Base-by-base conservation (phyloP, 179 eudicot genomes). In the Beta macrorhiza region DNA sequence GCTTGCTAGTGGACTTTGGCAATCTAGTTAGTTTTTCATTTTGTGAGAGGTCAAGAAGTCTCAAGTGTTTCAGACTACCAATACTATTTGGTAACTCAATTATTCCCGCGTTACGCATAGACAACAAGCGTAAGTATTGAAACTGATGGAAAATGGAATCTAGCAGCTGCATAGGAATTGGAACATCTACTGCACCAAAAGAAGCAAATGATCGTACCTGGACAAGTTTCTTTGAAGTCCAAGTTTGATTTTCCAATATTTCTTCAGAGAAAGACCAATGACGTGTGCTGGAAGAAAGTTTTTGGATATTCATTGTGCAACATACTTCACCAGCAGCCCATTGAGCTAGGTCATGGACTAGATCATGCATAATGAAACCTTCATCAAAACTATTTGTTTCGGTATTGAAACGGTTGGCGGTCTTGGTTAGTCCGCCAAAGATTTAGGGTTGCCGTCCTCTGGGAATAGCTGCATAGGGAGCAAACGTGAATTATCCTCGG, bases 31-130 rank as follows among this genome's bases (percentile, higher is more conserved):
- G 8, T 15, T 56, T 37, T 37, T 0, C 5, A 58, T n/a, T n/a
- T n/a, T n/a, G n/a, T 16, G 78, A 75, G 12, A 75, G 78, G 78
- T 75, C 78, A 57, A 75, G 78, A 57, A 15, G 37, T 0, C 67
- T 51, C 52, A 75, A 42, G 13, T 29, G 78, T 57, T 58, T 75
- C 47, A 75, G 29, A n/a, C 17, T 45, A 57, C 78, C 78, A 58
- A 75, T 32, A 32, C 44, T 32, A 37, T 20, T 20, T 37, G 78
- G 78, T 45, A 75, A 4, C 32, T 29, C 29, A 61, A 16, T 19
- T 37, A 32, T 17, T n/a, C 37, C 22, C 78, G 58, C 37, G 5
- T 17, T 0, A 32, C 17, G 67, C 42, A 75, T 6, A 58, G 52
- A 75, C 1, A 75, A 52, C 5, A 75, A 44, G 17, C 78, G 15